Conservation (phyloP, 73 alveolate genomes). For the Paramecium pentaurelia region DNA sequence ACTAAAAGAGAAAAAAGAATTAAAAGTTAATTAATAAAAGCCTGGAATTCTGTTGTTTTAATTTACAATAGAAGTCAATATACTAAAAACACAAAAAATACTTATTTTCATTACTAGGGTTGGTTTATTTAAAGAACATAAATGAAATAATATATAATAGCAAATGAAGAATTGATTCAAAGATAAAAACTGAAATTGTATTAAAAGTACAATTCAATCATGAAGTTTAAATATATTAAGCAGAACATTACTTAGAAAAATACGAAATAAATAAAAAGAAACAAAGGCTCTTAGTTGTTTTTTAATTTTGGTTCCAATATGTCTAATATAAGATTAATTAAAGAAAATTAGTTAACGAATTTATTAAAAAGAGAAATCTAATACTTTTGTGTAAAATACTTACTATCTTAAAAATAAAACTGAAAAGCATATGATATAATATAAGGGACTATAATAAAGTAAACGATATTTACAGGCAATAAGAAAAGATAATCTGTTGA, state of each 20-base stretch:
- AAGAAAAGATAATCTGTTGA: background rate
- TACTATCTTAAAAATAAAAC: background rate
- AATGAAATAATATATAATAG: background rate
- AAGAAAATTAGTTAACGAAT: background rate
- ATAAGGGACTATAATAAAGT: background rate
- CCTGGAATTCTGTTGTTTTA: background rate
- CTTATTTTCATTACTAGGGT: background rate
- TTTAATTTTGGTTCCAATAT: background rate
- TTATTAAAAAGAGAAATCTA: background rate
- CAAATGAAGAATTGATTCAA: background rate
- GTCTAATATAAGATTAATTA: background rate
- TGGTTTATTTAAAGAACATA: background rate
- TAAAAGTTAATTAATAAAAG: background rate
- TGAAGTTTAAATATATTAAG: background rate
- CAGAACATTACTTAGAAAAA: background rate
- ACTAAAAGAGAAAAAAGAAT: background rate
- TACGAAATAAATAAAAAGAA: background rate
- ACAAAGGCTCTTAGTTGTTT: background rate
- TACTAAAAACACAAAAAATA: background rate
- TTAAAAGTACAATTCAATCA: background rate
- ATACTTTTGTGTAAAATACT: background rate
- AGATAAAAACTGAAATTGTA: background rate
- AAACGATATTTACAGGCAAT: background rate
- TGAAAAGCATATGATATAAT: background rate
- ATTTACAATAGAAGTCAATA: background rate